Base-by-base conservation (phyloP, 139 green algal genomes). In the Marvania coccoides region DNA sequence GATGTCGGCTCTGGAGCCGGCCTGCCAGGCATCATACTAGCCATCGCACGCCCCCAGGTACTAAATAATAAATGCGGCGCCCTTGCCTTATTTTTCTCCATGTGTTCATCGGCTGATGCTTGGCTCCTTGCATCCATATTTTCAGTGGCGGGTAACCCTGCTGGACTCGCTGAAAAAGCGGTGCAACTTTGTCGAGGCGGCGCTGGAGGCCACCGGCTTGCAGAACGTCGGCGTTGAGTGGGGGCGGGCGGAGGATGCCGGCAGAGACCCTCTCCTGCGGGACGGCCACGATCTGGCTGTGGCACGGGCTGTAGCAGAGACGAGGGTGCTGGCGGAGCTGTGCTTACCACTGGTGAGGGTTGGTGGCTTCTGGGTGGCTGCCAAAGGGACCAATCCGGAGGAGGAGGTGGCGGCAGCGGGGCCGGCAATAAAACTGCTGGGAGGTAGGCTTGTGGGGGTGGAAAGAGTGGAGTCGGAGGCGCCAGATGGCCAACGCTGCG, bases 1-100 rank as follows among this genome's bases (percentile, higher is more conserved):
- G 91, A 97, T 57, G 87, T 97, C 8, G 91, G 91, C n/a, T 92
- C 85, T 30, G 91, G 91, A 0, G 85, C 86, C 5, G 91, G 91
- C 0, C 71, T 97, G 39, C 91, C 91, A 6, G 91, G 90, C 7
- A 78, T 95, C 58, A 69, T 95, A 9, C 65, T 97, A 19, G 90
- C 90, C 10, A 79, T 91, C 14, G 82, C 75, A 1, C 63, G 87
- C 14, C 89, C 89, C 2, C n/a, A n/a, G n/a, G n/a, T n/a, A n/a
- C n/a, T n/a, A n/a, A n/a, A n/a, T n/a, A n/a, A n/a, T n/a, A n/a
- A n/a, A n/a, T n/a, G n/a, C n/a, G n/a, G n/a, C n/a, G n/a, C n/a
- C n/a, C n/a, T n/a, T n/a, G n/a, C n/a, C n/a, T n/a, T n/a, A n/a
- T n/a, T n/a, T n/a, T n/a, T n/a, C n/a, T n/a, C n/a, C n/a, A n/a